Percentiles rank a stretch among this genome's conserved stretches.
Evolutionary conservation across 2,329 filamentous ascomycete genomes (phyloP).

Genomic region (Rhinocladiella similis): DNA sequence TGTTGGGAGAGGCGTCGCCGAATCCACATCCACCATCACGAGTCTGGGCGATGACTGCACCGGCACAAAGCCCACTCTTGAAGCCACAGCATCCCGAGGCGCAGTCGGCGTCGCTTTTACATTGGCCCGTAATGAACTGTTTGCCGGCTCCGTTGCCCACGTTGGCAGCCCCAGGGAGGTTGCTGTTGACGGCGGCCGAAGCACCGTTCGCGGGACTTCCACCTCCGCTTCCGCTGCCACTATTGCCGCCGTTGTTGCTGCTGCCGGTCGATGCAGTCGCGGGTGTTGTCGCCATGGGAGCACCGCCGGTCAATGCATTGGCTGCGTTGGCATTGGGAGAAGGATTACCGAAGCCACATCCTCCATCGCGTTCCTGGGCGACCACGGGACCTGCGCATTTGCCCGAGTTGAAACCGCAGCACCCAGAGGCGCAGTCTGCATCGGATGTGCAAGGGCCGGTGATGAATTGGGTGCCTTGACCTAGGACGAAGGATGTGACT

Average conservation of each 20-base stretch:
- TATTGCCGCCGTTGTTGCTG: constrained; percentile 31
- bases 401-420: constrained; percentile 33
- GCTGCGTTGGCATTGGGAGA: constrained; percentile 30
- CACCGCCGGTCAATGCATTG: constrained; percentile 13
- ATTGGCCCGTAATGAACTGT: constrained; percentile 43
- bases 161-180: constrained; percentile 18
- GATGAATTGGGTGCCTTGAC: constrained; percentile 32
- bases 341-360: constrained; percentile 31
- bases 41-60: constrained; percentile 27
- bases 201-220: constrained; percentile 3
- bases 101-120: constrained; percentile 40
- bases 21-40: constrained; percentile 33
- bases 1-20: constrained; percentile 28
- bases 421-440: constrained; percentile 31
- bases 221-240: too few species aligned
- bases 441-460: constrained; percentile 31
- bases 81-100: constrained; percentile 40
- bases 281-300: constrained; percentile 4
- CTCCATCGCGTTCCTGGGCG: constrained; percentile 28
- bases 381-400: constrained; percentile 30
- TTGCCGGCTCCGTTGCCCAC: constrained; percentile 30
- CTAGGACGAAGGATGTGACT: constrained; percentile 19
- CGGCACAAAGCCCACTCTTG: constrained; percentile 36
- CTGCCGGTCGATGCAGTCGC: not conserved
- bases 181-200: constrained; percentile 10